Evolutionary conservation across 495 filamentous ascomycete species (phyloP).

Genomic region (Elaphomyces granulatus): DNA sequence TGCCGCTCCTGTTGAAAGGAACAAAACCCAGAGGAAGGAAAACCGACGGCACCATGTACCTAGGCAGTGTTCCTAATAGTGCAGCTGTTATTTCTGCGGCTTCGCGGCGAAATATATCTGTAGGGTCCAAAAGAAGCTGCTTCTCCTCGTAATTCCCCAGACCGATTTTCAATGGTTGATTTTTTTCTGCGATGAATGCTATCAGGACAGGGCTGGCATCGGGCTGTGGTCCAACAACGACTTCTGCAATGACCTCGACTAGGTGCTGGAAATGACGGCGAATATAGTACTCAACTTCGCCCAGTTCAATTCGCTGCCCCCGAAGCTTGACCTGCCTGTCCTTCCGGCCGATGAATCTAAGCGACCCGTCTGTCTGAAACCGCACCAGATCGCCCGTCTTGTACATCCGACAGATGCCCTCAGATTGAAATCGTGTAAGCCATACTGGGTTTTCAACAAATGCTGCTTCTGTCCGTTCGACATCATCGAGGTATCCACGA

Average conservation of each 20-base stretch:
- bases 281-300: slow-evolving; percentile 27
- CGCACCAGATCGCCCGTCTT: slow-evolving; percentile 34
- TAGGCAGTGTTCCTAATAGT: slow-evolving; percentile 4
- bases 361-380: slow-evolving; percentile 24
- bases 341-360: slow-evolving; percentile 31
- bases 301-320: slow-evolving; percentile 36
- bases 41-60: slow-evolving; percentile 29
- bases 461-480: slow-evolving; percentile 17
- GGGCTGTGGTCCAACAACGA: background rate
- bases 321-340: slow-evolving; percentile 39
- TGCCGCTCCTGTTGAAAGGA: slow-evolving; percentile 35
- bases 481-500: slow-evolving; percentile 29
- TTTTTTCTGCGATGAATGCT: no score
- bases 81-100: background rate
- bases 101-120: background rate
- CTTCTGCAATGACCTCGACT: background rate
- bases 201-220: no score
- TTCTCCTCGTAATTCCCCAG: background rate
- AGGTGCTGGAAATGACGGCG: no score
- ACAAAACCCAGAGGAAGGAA: slow-evolving; percentile 25
- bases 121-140: background rate
- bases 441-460: slow-evolving; percentile 15
- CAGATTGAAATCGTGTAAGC: slow-evolving; percentile 1
- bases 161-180: background rate
- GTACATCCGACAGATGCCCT: slow-evolving; percentile 14